These are phyloP conservation scores for Globisporangium iwayamae DNA, from an alignment of 352 stramenopile genomes.

Conservation along the genomic window DNA sequence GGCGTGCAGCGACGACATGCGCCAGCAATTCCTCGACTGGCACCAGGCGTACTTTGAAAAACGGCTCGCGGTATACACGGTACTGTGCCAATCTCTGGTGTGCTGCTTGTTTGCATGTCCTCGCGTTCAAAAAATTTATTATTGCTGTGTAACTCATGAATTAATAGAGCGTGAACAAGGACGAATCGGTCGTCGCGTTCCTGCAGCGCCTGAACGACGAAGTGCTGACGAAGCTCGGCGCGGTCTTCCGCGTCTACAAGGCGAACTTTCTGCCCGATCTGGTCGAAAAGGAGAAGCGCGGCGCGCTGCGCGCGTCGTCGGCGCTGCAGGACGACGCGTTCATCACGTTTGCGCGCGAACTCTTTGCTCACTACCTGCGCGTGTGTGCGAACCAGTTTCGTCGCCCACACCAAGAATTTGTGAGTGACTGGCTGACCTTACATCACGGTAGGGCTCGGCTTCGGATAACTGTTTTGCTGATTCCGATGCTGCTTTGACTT, in stretches of 20 bases:
- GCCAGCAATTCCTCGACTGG: conserved; percentile 83
- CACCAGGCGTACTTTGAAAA: conserved; percentile 72
- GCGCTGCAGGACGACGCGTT: conserved; percentile 61
- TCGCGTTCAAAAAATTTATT: background rate
- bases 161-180: conserved; percentile 19
- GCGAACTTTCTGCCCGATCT: conserved; percentile 59
- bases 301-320: conserved; percentile 33
- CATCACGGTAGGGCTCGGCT: background rate
- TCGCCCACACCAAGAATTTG: conserved; percentile 54
- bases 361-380: conserved; percentile 53
- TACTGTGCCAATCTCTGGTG: conserved; percentile 12
- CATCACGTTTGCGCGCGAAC: conserved; percentile 64
- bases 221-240: conserved; percentile 43
- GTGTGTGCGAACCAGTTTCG: conserved; percentile 55
- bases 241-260: conserved; percentile 66
- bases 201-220: conserved; percentile 51
- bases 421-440: conserved; percentile 19
- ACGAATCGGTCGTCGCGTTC: conserved; percentile 53
- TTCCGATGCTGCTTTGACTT: background rate
- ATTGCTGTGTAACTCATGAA: background rate
- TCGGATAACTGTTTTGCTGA: background rate
- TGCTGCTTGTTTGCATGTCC: background rate
- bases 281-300: conserved; percentile 30
- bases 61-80: conserved; percentile 45
- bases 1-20: conserved; percentile 69